These are phyloP conservation scores for Fragilaria radians DNA, from an alignment of 108 stramenopile species.

Conservation along the genomic window DNA sequence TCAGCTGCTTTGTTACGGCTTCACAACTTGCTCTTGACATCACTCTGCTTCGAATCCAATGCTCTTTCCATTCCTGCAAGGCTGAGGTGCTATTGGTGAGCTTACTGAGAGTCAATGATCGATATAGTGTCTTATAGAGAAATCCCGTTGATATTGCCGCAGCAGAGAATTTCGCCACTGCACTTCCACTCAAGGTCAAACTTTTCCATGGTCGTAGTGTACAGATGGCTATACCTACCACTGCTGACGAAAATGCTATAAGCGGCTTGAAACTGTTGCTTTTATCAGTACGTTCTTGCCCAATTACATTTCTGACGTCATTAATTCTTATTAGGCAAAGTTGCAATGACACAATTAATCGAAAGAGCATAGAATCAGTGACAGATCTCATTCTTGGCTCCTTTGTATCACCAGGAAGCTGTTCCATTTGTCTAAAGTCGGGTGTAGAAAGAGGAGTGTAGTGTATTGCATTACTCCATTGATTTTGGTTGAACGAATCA, in stretches of 20 bases:
- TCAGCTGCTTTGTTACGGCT: not conserved
- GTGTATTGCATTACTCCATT: not conserved
- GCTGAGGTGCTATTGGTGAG: conserved; percentile 31
- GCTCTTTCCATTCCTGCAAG: conserved; percentile 51
- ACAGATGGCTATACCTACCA: conserved; percentile 4
- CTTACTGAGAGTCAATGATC: conserved; percentile 50
- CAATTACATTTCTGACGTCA: conserved; percentile 53
- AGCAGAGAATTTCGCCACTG: conserved; percentile 1
- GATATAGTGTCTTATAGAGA: conserved; percentile 28
- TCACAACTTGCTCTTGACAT: not conserved
- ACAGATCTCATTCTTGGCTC: conserved; percentile 24
- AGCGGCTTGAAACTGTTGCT: not conserved
- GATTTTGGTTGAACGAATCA: conserved; percentile 3
- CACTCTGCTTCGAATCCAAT: conserved; percentile 26
- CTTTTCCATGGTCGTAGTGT: conserved; percentile 11
- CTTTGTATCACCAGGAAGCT: not conserved
- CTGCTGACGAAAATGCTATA: conserved; percentile 7
- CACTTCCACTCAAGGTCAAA: conserved; percentile 8
- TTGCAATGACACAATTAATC: conserved; percentile 63
- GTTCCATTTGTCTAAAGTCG: not conserved
- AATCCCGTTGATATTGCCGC: conserved; percentile 11
- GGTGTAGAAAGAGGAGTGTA: conserved; percentile 19
- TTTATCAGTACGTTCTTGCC: conserved; percentile 3
- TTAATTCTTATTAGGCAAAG: conserved; percentile 65
- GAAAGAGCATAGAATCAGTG: conserved; percentile 61